phyloP scores from a whole-genome alignment of 1,284 basidiomycete genomes.

The Sphagnurus paluster region DNA sequence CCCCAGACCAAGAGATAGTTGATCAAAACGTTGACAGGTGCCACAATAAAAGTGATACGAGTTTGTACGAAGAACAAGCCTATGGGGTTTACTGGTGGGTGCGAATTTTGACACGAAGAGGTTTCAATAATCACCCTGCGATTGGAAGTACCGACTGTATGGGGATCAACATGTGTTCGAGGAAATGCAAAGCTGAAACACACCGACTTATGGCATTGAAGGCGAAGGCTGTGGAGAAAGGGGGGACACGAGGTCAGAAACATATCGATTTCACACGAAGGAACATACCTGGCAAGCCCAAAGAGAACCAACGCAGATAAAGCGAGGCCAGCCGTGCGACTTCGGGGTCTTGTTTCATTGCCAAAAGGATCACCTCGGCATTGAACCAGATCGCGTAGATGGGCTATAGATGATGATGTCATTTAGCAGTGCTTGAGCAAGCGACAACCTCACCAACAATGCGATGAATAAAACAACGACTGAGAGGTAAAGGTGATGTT shows the following conservation, averaged over 20 bases:
- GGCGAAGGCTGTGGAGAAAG: conserved; percentile 79
- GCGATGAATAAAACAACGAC: conserved; percentile 7
- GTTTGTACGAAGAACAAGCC: conserved; percentile 88
- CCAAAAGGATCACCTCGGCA: conserved; percentile 76
- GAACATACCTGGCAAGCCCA: conserved; percentile 74
- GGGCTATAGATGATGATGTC: conserved; percentile 43
- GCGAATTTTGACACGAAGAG: no score
- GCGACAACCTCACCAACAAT: conserved; percentile 6
- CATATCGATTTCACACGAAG: no score
- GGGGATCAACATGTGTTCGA: no score
- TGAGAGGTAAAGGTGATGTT: background rate
- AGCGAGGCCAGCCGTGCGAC: conserved; percentile 78
- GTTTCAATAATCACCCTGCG: conserved; percentile 56
- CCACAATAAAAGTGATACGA: conserved; percentile 79
- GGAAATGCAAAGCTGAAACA: no score
- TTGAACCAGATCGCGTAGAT: conserved; percentile 77
- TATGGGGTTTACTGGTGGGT: conserved; percentile 23
- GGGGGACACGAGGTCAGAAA: no score
- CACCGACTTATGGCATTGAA: conserved; percentile 73
- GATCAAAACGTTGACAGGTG: conserved; percentile 83
- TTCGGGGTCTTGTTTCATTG: conserved; percentile 82
- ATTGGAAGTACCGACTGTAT: conserved; percentile 89
- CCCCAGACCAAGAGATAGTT: conserved; percentile 93
- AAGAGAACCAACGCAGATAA: conserved; percentile 76
- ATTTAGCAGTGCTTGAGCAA: background rate